Evolutionary conservation across 257 asterid species (phyloP).

Genomic region (Ehretia macrophylla): DNA sequence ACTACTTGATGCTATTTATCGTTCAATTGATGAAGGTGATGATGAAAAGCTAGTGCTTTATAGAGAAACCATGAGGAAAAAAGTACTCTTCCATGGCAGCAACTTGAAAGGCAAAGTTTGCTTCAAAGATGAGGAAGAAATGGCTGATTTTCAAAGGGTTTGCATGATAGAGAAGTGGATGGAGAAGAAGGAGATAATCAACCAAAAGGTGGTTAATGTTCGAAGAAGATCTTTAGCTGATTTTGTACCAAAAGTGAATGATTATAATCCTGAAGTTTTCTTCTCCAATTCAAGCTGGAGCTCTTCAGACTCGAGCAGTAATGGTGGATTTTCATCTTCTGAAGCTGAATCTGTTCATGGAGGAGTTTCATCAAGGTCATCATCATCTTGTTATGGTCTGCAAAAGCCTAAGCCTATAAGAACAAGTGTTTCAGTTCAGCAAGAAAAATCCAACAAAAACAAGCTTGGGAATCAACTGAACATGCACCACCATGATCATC

Average conservation of each 20-base stretch:
- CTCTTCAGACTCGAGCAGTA: conserved; percentile 60
- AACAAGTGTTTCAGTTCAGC: conserved; percentile 31
- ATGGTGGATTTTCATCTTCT: conserved; percentile 52
- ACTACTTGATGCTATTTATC: conserved; percentile 69
- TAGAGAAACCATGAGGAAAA: conserved; percentile 41
- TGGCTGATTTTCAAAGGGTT: conserved; percentile 56
- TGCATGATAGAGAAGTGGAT: conserved; percentile 88
- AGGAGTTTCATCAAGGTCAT: conserved; percentile 26
- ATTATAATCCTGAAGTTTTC: conserved; percentile 16
- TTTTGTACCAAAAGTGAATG: conserved; percentile 32
- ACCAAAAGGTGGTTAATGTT: conserved; percentile 26
- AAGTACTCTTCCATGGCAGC: too few species aligned
- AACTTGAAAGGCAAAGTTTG: not conserved
- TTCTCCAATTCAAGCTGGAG: conserved; percentile 57
- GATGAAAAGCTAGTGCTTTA: conserved; percentile 24
- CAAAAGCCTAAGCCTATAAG: conserved; percentile 63
- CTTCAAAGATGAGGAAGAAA: conserved; percentile 37
- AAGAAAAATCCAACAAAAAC: conserved; percentile 20
- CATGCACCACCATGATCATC: conserved; percentile 2
- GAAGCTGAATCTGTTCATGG: too few species aligned
- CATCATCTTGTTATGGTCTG: conserved; percentile 25
- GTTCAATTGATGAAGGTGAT: conserved; percentile 61
- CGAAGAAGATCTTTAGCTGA: conserved; percentile 44
- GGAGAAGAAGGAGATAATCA: conserved; percentile 46
- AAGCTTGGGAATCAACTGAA: conserved; percentile 10